Base-by-base conservation (phyloP, 1,139 yeast genomes). In the Blastobotrys apis region DNA sequence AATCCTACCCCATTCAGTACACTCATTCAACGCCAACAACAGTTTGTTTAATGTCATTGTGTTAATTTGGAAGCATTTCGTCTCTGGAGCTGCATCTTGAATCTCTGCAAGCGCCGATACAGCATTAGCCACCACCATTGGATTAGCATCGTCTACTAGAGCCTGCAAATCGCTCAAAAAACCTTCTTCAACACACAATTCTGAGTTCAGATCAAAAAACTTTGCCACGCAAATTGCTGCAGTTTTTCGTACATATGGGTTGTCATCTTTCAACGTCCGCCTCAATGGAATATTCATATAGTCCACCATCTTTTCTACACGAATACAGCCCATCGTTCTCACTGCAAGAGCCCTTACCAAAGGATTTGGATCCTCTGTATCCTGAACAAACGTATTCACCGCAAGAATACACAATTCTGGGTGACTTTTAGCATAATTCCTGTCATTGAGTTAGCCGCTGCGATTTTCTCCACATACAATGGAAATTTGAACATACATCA, bases 1-100 rank as follows among this genome's bases (percentile, higher is more conserved):
- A 53, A 92, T 84, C 59, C 98, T 77, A 5, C 98, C 98, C 99
- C 99, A 94, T 68, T 94, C 99, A 1, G 97, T 90, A 67, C 97
- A 92, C 67, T 94, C 99, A 64, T 90, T 90, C 53, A 94, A 73
- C 23, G 96, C 95, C 54, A 80, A 73, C 49, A 94, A 71, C 50
- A 92, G 74, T 61, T 76, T 82, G 53, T 78, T 78, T 45, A 84
- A 72, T 41, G 79, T 71, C 23, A 68, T 70, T 50, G 67, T 48
- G 52, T 71, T 56, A 64, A 71, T 56, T 60, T 68, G 53, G 65
- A 69, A 48, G 66, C 76, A 64, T 60, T 72, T 53, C 48, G 63
- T 77, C 59, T 68, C 63, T 46, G 85, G 77, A 55, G 84, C 81
- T 64, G 81, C 69, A 50, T 81, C 86, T 57, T 79, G 80, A 53